Base-by-base conservation (phyloP, 805 yeast species). In the Pichia membranifaciens region DNA sequence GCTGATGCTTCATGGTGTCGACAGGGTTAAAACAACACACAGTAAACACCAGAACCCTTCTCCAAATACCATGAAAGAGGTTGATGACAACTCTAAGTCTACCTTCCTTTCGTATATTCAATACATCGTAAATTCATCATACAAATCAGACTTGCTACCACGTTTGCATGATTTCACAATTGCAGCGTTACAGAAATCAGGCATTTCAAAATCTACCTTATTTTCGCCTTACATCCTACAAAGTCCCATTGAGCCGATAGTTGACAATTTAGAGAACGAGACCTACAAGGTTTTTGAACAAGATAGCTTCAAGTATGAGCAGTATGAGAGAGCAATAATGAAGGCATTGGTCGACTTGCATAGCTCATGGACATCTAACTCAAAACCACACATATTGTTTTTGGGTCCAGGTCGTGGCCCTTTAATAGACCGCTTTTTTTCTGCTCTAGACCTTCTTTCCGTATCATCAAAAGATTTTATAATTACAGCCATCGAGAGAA, bases 401-500 rank as follows among this genome's bases (percentile, higher is more conserved):
- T 80, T 84, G 2, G 97, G 97, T 0, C 93, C 96, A 0, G 97
- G 97, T 1, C 68, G 88, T 39, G 97, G 97, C 1, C 90, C 91
- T 0, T 64, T 90, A 25, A 80, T 89, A 2, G 81, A 81, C 38
- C 68, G 74, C 18, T 68, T 76, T 0, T 65, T 75, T 28, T 58
- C 65, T 5, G 76, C 81, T 2, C 54, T 79, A 1, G 55, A 60
- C 3, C 56, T 56, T 18, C 53, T 73, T 4, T 52, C 59, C 8
- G 43, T 64, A 33, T 55, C 64, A 49, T 22, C 51, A 35, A 45
- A 49, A 12, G 51, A 52, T 36, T 48, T 67, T 16, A 55, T 58
- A n/a, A 60, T 82, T 3, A 67, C 72, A 17, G 87, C 93, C 1
- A 65, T 88, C 15, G 96, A 90, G 59, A 85, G 82, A 57, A 87